Evolutionary conservation across 2,329 filamentous ascomycete species (phyloP), one percentile per base, ranked within the genome.

Genomic region (Colletotrichum cordylinicola): DNA sequence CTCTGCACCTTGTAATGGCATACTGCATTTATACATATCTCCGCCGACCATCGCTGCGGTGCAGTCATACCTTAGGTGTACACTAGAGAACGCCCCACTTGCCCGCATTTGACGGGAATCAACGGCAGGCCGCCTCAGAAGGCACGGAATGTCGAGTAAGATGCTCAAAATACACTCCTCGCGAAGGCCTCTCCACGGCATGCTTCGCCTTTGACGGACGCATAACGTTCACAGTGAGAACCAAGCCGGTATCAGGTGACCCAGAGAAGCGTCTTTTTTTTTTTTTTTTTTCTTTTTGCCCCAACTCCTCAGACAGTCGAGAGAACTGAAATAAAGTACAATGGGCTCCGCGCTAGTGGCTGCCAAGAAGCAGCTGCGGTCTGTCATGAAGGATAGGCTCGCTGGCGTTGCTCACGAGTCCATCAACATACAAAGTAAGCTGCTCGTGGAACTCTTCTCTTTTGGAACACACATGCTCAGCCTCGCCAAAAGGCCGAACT

Each of bases 361-460:
- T 74, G 92, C 94, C 60, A 98, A 98, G 86, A 93, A 94, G 82
- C 93, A 95, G 80, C 87, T 98, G 77, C 91, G 96, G 73, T 88
- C 88, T 77, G 85, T 90, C 69, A 93, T 98, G 86, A 96, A 93
- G 82, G 86, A 90, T 78, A 89, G 88, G 37, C 89, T 98, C 24
- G 88, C 90, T 24, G 84, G 82, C 9, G 82, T 98, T 64, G 84
- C 92, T 2, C 85, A 89, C n/a, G 91, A 94, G 29, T 89, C 91
- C 16, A 87, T 95, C 70, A 83, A 85, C 70, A 83, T 85, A 58
- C 96, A 98, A 87, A 97, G 96, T 96, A 87, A 83, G 92, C 80
- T n/a, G 33, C 31, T 13, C 39, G 18, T 29, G 27, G 9, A 75
- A 74, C 56, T 70, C 31, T 16, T 65, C 24, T 24, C 12, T 39